Evolutionary conservation across 2,329 filamentous ascomycete genomes (phyloP).

Genomic region (Colletotrichum melonis): DNA sequence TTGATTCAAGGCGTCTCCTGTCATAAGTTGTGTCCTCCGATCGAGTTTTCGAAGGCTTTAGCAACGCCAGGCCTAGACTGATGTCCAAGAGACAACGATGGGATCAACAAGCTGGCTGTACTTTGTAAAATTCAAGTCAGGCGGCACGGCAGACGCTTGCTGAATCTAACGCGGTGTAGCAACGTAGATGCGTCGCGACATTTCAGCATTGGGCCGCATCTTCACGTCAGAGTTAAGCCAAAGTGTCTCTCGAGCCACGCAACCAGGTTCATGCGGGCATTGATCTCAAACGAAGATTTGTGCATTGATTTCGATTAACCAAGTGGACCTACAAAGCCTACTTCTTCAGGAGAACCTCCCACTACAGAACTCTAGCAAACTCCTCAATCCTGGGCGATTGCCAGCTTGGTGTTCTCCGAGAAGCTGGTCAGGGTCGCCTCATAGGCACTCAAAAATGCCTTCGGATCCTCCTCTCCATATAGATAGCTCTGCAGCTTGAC

Average conservation of each 20-base stretch:
- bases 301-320: background rate
- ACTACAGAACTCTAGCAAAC: background rate
- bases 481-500: slow-evolving; percentile 15
- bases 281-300: background rate
- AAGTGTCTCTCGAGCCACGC: background rate
- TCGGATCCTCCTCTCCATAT: background rate
- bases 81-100: background rate
- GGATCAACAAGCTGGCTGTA: background rate
- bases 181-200: too few species aligned
- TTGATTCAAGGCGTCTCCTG: background rate
- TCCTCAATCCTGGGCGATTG: background rate
- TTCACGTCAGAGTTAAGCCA: background rate
- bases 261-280: background rate
- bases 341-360: background rate
- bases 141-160: background rate
- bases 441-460: background rate
- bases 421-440: background rate
- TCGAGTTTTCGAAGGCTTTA: too few species aligned
- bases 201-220: too few species aligned
- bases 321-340: background rate
- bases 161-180: background rate
- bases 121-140: background rate
- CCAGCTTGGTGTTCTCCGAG: background rate
- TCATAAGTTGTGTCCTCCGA: background rate
- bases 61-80: background rate